Evolutionary conservation across 495 filamentous ascomycete species (phyloP).

Genomic region (Hypoxylon subgilvum): DNA sequence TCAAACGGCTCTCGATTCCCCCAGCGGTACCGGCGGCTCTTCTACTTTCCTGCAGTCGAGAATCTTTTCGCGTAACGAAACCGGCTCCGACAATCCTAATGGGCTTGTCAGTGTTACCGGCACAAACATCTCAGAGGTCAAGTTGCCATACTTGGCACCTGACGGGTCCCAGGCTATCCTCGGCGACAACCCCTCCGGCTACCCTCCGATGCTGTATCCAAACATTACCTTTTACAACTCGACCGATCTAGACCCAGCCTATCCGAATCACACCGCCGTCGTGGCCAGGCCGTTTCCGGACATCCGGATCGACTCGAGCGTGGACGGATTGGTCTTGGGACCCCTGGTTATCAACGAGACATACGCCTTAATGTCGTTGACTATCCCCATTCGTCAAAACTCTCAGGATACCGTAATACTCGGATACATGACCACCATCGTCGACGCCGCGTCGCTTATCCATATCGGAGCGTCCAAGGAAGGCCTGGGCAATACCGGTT

Average conservation of each 20-base stretch:
- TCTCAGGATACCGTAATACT: slow-evolving; percentile 63
- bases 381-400: slow-evolving; percentile 73
- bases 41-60: slow-evolving; percentile 68
- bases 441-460: slow-evolving; percentile 65
- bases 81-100: slow-evolving; percentile 48
- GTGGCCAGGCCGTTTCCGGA: slow-evolving; percentile 54
- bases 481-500: slow-evolving; percentile 70
- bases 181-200: slow-evolving; percentile 65
- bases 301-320: slow-evolving; percentile 56
- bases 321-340: slow-evolving; percentile 67
- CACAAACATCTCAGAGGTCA: slow-evolving; percentile 49
- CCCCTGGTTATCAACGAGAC: slow-evolving; percentile 70
- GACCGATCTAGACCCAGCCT: slow-evolving; percentile 43
- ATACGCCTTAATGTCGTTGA: slow-evolving; percentile 80
- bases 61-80: slow-evolving; percentile 68
- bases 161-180: slow-evolving; percentile 65
- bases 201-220: slow-evolving; percentile 71
- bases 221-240: slow-evolving; percentile 68
- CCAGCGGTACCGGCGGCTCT: slow-evolving; percentile 55
- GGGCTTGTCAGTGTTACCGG: slow-evolving; percentile 68
- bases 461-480: slow-evolving; percentile 64
- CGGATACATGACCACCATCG: slow-evolving; percentile 76
- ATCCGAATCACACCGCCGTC: slow-evolving; percentile 47
- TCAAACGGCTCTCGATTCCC: slow-evolving; percentile 62
- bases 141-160: slow-evolving; percentile 61